Conservation (phyloP, 2,329 filamentous ascomycete genomes). For the Colletotrichum chlorophyti region DNA sequence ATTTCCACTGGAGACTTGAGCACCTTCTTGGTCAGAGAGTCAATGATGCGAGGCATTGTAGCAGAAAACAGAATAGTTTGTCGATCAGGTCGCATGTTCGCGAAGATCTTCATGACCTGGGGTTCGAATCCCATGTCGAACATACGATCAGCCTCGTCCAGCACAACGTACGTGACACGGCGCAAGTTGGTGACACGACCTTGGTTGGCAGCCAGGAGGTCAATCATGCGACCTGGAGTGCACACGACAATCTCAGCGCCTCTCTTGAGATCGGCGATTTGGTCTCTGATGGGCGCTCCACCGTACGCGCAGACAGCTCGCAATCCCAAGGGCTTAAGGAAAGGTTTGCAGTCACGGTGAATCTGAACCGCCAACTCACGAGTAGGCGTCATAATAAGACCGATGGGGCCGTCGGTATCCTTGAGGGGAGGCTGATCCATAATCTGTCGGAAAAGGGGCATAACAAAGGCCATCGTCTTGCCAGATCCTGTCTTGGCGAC, state of each 20-base stretch:
- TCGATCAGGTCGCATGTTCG: constrained; percentile 87
- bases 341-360: constrained; percentile 92
- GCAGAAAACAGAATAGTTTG: constrained; percentile 97
- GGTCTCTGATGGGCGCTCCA: constrained; percentile 93
- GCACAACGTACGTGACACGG: constrained; percentile 89
- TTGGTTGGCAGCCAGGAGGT: constrained; percentile 90
- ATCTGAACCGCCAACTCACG: constrained; percentile 94
- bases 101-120: constrained; percentile 95
- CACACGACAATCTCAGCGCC: constrained; percentile 95
- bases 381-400: constrained; percentile 91
- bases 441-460: constrained; percentile 98
- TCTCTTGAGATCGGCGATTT: constrained; percentile 95
- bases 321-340: constrained; percentile 84
- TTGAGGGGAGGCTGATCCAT: constrained; percentile 87
- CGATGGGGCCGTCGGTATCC: constrained; percentile 85
- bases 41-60: constrained; percentile 94
- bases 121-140: constrained; percentile 99
- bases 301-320: constrained; percentile 93
- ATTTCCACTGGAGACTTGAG: constrained; percentile 88
- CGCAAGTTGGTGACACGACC: constrained; percentile 92
- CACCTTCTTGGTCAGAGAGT: constrained; percentile 87
- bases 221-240: constrained; percentile 94
- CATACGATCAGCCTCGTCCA: constrained; percentile 98
- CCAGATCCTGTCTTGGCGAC: constrained; percentile 98
- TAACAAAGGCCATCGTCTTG: constrained; percentile 93